Percentiles rank a stretch among this genome's conserved stretches.
Conservation (phyloP, 495 filamentous ascomycete genomes). For the Xylaria flabelliformis region DNA sequence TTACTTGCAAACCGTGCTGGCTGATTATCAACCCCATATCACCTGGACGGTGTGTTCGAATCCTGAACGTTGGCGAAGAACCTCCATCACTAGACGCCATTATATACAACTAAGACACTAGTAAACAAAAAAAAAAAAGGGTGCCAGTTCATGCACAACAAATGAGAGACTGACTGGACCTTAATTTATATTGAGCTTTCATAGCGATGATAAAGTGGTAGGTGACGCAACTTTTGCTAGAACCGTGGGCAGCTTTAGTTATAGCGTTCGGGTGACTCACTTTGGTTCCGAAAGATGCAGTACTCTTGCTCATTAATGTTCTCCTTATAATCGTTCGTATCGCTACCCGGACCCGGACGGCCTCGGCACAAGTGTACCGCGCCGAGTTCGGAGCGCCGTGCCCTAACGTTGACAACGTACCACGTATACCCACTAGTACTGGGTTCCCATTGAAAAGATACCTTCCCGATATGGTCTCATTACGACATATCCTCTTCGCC, state of each 20-base stretch:
- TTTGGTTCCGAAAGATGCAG: neutral
- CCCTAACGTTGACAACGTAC: slow-evolving; percentile 18
- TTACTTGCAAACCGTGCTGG: slow-evolving; percentile 8
- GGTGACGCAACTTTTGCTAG: neutral
- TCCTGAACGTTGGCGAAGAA: neutral
- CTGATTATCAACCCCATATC: slow-evolving; percentile 14
- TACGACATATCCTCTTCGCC: slow-evolving; percentile 56
- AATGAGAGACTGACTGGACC: no score
- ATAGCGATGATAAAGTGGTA: neutral
- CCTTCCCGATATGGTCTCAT: slow-evolving; percentile 64
- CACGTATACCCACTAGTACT: neutral
- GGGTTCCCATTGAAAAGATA: neutral
- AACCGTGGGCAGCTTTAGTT: neutral
- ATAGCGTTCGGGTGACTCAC: neutral
- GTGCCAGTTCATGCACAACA: no score
- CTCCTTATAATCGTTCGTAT: neutral
- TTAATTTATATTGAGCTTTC: neutral
- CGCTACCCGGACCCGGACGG: neutral
- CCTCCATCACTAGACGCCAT: neutral
- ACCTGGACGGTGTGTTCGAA: neutral
- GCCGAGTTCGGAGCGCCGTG: neutral
- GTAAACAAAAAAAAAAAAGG: no score
- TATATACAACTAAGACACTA: neutral
- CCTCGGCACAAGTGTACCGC: neutral
- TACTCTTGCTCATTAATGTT: neutral